Percentiles rank a stretch among this genome's conserved stretches.
Evolutionary conservation across 176 grass and related monocot species (phyloP).

Genomic region (Thalia dealbata): DNA sequence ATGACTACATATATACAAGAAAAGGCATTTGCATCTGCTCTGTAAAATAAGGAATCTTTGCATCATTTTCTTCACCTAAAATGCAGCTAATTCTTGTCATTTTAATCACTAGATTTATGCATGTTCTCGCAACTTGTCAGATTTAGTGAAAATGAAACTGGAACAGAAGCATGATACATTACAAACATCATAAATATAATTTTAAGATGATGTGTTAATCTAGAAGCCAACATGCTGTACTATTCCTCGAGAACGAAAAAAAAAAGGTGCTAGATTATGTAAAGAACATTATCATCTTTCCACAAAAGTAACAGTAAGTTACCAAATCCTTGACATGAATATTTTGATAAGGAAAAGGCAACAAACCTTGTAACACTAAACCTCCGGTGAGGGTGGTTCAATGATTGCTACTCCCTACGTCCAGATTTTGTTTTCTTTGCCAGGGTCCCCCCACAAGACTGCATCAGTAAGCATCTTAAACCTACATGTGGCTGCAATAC

Average conservation of each 20-base stretch:
- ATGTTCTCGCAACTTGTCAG: too few species aligned
- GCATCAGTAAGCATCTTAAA: background rate
- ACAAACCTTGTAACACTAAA: too few species aligned
- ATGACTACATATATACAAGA: too few species aligned
- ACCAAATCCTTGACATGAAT: background rate
- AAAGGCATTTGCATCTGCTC: background rate
- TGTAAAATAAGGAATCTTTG: too few species aligned
- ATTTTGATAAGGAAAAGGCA: too few species aligned
- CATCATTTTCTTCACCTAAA: background rate
- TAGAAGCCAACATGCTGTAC: background rate
- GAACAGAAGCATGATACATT: background rate
- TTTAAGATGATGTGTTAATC: background rate
- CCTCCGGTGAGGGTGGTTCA: background rate
- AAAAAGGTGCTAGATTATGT: too few species aligned
- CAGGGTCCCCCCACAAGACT: constrained; percentile 1
- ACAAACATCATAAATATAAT: background rate
- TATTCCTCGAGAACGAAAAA: too few species aligned
- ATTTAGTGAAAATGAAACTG: too few species aligned
- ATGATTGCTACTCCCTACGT: background rate
- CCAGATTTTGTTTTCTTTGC: background rate
- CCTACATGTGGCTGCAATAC: background rate
- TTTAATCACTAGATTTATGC: background rate
- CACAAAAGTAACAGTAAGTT: background rate
- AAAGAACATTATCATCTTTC: too few species aligned
- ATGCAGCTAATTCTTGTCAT: background rate